phyloP scores from a whole-genome alignment of 2,329 filamentous ascomycete species.

The Parafenestella ontariensis region DNA sequence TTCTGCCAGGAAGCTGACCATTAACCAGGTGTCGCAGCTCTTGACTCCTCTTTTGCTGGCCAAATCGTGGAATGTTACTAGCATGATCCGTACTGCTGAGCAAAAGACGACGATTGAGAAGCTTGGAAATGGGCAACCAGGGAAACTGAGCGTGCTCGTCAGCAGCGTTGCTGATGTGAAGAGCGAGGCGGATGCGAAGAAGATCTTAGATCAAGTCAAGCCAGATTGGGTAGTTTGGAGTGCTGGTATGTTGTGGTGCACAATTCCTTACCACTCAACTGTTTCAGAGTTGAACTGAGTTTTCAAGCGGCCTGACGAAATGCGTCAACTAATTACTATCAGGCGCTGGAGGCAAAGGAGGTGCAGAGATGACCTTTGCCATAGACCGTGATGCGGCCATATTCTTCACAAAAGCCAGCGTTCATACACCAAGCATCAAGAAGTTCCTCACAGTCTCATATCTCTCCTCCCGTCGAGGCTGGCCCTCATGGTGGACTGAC shows the following conservation, averaged over 20 bases:
- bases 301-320: background rate
- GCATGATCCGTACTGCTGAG: conserved; percentile 75
- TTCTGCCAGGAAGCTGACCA: too few species aligned
- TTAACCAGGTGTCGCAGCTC: conserved; percentile 64
- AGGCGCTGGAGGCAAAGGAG: conserved; percentile 65
- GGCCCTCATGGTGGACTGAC: conserved; percentile 60
- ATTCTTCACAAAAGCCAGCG: conserved; percentile 59
- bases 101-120: conserved; percentile 70
- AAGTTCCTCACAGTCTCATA: conserved; percentile 65
- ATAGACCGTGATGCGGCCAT: conserved; percentile 64
- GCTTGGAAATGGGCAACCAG: conserved; percentile 64
- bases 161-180: conserved; percentile 75
- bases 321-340: background rate
- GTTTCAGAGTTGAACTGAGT: background rate
- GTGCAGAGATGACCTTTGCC: conserved; percentile 57
- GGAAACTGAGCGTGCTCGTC: conserved; percentile 73
- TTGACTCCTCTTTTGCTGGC: conserved; percentile 79
- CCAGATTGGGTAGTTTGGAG: conserved; percentile 73
- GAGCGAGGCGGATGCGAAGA: conserved; percentile 66
- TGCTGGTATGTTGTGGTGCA: conserved; percentile 59
- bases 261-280: background rate
- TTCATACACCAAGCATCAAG: conserved; percentile 53
- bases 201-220: conserved; percentile 66
- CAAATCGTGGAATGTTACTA: conserved; percentile 78
- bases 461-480: conserved; percentile 57